Evolutionary conservation across 345 rosid species (phyloP), one percentile per base, ranked within the genome.

Genomic region (Sisymbrium irio): DNA sequence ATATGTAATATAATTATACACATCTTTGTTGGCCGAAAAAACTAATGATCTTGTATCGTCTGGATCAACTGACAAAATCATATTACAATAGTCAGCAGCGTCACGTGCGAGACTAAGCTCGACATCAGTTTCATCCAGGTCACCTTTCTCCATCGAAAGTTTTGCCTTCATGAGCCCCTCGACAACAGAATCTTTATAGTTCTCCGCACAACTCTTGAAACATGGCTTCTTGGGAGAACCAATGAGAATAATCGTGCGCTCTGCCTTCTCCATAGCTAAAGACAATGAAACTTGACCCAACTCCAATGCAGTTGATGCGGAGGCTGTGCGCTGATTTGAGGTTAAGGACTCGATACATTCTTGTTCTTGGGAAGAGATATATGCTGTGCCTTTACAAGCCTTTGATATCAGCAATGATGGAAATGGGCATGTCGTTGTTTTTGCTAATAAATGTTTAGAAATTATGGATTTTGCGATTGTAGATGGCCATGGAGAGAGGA

Each of bases 201-300:
- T 77, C 20, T 77, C 80, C 1, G 60, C 65, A 57, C 80, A 77
- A 64, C 80, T 77, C 39, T 77, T 77, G 47, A 63, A 70, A 65
- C 76, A 70, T 20, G 80, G 72, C 18, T 77, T 77, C 51, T 63
- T 77, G 0, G 80, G 80, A 30, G 66, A 56, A 19, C 72, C 80
- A 0, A 70, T 64, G 9, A 77, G 67, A 28, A 39, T 46, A 66
- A 39, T 35, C 4, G 71, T 63, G 11, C 14, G 5, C 10, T 70
- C 32, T n/a, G 76, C 67, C 67, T 70, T 77, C 15, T 70, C 72
- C 12, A 30, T 32, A 4, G 80, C 67, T 15, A 70, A 0, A 19
- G 60, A 37, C 40, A 69, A 18, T 0, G 67, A 32, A 0, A 65
- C 67, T 4, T 55, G 63, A 30, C 72, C 72, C 40, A 77, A 56